A percentile compares a stretch with the other conserved stretches of the same genome.
Evolutionary conservation across 23 red algal species (phyloP).

Genomic region (Gracilaria vermiculophylla): DNA sequence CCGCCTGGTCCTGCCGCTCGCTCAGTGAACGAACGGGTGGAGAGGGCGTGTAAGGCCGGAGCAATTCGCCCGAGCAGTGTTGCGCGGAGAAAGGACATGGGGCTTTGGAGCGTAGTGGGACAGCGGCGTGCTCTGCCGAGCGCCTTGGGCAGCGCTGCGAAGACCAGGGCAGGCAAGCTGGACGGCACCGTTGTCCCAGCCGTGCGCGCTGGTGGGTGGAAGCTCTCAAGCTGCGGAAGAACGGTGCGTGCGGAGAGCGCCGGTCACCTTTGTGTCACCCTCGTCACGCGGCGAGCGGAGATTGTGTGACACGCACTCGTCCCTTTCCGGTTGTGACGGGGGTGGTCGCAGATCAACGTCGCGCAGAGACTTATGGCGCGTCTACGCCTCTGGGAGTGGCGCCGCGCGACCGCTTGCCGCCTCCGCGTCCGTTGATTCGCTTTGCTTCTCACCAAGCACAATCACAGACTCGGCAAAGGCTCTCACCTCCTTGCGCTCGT

Average conservation of each 20-base stretch:
- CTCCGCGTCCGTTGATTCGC: no score
- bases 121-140: neutral
- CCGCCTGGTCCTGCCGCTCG: constrained; percentile 55
- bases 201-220: no score
- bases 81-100: neutral
- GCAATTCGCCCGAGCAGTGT: neutral
- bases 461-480: no score
- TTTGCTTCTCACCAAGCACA: no score
- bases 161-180: no score
- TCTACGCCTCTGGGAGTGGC: no score
- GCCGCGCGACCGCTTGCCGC: no score
- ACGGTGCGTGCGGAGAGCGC: neutral
- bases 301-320: neutral
- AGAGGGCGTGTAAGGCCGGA: neutral
- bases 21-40: constrained; percentile 22
- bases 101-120: neutral
- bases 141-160: neutral
- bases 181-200: no score
- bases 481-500: no score
- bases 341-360: no score
- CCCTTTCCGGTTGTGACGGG: neutral
- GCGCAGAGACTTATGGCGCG: no score
- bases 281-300: neutral
- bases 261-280: neutral
- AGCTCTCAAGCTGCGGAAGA: neutral